Evolutionary conservation across 2,329 filamentous ascomycete genomes (phyloP), one percentile per base, ranked within the genome.

Genomic region (Mycogone perniciosa): DNA sequence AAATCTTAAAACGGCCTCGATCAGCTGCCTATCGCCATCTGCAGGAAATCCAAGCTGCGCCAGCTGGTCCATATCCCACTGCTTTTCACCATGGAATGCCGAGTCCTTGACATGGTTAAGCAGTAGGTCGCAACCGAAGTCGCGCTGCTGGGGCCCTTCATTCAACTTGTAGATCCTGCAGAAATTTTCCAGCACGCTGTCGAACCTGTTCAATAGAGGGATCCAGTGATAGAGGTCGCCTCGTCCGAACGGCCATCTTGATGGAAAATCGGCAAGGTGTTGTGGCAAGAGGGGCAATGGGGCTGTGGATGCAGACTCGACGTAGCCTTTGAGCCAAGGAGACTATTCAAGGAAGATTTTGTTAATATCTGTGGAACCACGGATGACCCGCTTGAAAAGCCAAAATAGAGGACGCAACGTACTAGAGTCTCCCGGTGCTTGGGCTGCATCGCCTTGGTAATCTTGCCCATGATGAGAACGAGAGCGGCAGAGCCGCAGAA

Each of bases 191-290:
- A 99, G 74, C 57, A 97, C 84, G 62, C 81, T 82, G 69, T 99
- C 93, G 69, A 99, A 97, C 52, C 90, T 85, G 68, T 99, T 95
- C 54, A 99, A 73, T 27, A 96, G 79, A 30, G 88, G 85, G 59
- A 99, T 96, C 95, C 95, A 99, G 75, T 99, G 92, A 67, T 97
- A 97, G 31, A 97, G 76, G 67, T 99, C 93, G 54, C 93, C 95
- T 67, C 92, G 83, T 37, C 92, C 92, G 64, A 97, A 95, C 2
- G 91, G 90, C 93, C 93, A 99, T 78, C 85, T 78, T 57, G 85
- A 84, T 52, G 92, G 90, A 66, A 97, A 97, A 50, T 79, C 81
- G 60, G 79, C 77, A 57, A 99, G 85, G 59, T 86, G 81, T 60
- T 81, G 74, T 59, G 89, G 88, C 58, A 99, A 78, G 65, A 88